Base-by-base conservation (phyloP, 768 basidiomycete genomes). In the Mycena leptocephala region DNA sequence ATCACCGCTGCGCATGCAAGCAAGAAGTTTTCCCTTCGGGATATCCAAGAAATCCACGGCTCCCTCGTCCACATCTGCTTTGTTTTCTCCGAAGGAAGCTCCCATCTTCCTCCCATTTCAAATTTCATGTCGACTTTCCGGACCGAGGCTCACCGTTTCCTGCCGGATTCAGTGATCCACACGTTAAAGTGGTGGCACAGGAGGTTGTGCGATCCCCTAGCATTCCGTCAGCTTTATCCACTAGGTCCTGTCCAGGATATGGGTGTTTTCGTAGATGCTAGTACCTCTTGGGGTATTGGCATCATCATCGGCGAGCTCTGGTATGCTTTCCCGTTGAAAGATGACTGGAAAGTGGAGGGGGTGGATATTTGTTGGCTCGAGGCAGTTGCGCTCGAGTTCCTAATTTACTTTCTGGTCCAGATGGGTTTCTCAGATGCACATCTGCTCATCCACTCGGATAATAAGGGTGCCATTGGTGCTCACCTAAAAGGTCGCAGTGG, bases 361-460 rank as follows among this genome's bases (percentile, higher is more conserved):
- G 39, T 41, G 13, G 79, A 81, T 66, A 84, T 84, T 14, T 80
- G 83, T 30, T 84, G 83, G 83, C 79, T 80, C 30, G 80, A 82
- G 43, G 62, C 74, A 0, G 37, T 81, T 0, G 81, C 76, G 3
- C 13, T 72, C 55, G 63, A 72, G 64, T 32, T 76, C 0, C 32
- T 71, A 0, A 51, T 48, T 1, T 41, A 70, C 30, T 37, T 80
- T 9, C 71, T 80, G 0, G 62, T 62, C 20, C 66, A 67, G 26
- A 24, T 48, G 24, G 74, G 74, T 24, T 62, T 77, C 53, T 13
- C 14, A 0, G 5, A 78, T 3, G 72, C 66, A 10, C 78, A 77
- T 20, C 26, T 51, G 11, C 62, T n/a, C 8, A 71, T 76, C 5
- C 70, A 72, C 10, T 76, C 75, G 0, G 75, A 76, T 51, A 76